Percentiles rank a stretch among this genome's conserved stretches.
Evolutionary conservation across 2,329 filamentous ascomycete species (phyloP).

Genomic region (Alternaria rosae): DNA sequence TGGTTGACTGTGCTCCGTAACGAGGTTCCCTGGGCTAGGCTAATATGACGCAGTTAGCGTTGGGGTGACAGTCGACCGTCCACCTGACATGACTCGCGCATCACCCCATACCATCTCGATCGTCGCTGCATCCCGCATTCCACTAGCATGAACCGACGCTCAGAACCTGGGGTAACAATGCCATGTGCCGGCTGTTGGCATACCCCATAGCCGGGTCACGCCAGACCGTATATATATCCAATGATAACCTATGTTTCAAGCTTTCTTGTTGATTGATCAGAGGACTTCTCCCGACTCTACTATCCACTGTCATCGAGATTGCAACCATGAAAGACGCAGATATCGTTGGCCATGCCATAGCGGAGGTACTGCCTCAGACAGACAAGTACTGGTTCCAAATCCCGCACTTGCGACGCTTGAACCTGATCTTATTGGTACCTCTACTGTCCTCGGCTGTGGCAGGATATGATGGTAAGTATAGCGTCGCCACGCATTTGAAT

Average conservation of each 20-base stretch:
- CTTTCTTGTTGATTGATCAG: not conserved
- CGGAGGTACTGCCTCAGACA: conserved; percentile 53
- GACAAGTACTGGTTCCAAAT: conserved; percentile 51
- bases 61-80: conserved; percentile 15
- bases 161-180: not conserved
- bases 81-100: conserved; percentile 5
- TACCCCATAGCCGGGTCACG: not conserved
- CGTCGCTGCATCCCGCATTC: conserved; percentile 8
- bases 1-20: conserved; percentile 1
- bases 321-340: conserved; percentile 17
- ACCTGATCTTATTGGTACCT: conserved; percentile 55
- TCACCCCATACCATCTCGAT: not conserved
- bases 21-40: not conserved
- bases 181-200: not conserved
- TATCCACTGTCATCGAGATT: not conserved
- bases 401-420: conserved; percentile 55
- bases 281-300: not conserved
- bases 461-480: conserved; percentile 29
- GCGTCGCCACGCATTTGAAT: not conserved
- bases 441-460: conserved; percentile 54
- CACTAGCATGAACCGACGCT: not conserved
- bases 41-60: not conserved
- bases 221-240: not conserved
- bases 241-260: not conserved
- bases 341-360: conserved; percentile 40